These are phyloP conservation scores for Penicillium sp. DNA, from an alignment of 2,329 filamentous ascomycete genomes.

Conservation along the genomic window DNA sequence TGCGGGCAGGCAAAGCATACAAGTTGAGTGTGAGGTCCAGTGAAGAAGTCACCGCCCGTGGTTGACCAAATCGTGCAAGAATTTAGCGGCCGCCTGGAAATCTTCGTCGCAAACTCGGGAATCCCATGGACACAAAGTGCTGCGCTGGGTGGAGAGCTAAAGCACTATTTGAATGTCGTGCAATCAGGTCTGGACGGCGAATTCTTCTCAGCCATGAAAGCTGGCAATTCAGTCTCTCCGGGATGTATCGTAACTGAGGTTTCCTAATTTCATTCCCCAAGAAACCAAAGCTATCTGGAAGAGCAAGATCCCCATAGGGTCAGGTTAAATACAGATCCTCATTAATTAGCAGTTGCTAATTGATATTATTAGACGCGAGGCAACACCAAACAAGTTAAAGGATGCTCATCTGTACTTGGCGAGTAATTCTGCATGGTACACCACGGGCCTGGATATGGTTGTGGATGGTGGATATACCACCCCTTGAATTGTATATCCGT, in stretches of 20 bases:
- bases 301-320: no score
- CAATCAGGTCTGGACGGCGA: background rate
- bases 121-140: background rate
- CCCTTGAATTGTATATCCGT: no score
- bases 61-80: constrained; percentile 15
- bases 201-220: background rate
- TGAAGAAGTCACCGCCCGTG: background rate
- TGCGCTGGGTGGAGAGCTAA: background rate
- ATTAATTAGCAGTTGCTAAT: no score
- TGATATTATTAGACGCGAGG: no score
- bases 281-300: no score
- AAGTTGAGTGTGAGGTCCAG: background rate
- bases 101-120: constrained; percentile 34
- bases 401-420: constrained; percentile 5
- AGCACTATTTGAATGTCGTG: background rate
- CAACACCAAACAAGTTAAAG: constrained; percentile 1
- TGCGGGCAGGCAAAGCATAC: background rate
- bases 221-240: background rate
- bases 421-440: background rate
- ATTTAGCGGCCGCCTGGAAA: constrained; percentile 27
- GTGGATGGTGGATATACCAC: no score
- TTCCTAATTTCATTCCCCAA: no score
- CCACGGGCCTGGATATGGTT: constrained; percentile 26
- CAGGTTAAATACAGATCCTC: no score
- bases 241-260: no score